A percentile compares a stretch with the other conserved stretches of the same genome.
Evolutionary conservation across 495 filamentous ascomycete species (phyloP).

Genomic region (Parathielavia appendiculata): DNA sequence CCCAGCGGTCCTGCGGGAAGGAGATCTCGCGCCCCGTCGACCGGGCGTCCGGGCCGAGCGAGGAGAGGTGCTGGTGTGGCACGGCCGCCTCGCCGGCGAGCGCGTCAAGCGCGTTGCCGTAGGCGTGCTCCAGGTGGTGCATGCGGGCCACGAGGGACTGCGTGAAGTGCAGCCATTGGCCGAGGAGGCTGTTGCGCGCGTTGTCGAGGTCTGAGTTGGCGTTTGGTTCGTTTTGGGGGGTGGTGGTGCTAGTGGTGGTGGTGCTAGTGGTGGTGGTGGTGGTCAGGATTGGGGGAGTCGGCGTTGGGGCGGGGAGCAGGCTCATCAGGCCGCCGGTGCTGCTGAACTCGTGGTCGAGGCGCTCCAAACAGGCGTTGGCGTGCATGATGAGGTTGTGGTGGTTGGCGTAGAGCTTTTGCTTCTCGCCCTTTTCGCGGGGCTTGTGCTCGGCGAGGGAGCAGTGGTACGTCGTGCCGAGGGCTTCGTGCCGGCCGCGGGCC

Average conservation of each 20-base stretch:
- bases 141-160: slow-evolving; percentile 44
- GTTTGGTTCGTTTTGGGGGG: too few relatives aligned
- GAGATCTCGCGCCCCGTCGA: slow-evolving; percentile 35
- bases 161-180: slow-evolving; percentile 46
- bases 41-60: slow-evolving; percentile 35
- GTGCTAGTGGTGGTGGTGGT: not conserved
- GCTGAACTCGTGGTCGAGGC: slow-evolving; percentile 50
- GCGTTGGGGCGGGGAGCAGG: slow-evolving; percentile 40
- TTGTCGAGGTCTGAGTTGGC: slow-evolving; percentile 26
- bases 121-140: slow-evolving; percentile 47
- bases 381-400: slow-evolving; percentile 48
- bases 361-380: slow-evolving; percentile 49
- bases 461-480: slow-evolving; percentile 36
- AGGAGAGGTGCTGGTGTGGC: slow-evolving; percentile 36
- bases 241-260: slow-evolving; percentile 5
- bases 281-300: slow-evolving; percentile 9
- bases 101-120: slow-evolving; percentile 44
- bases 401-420: slow-evolving; percentile 37
- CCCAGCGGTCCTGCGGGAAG: slow-evolving; percentile 48
- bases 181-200: slow-evolving; percentile 41
- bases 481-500: slow-evolving; percentile 37
- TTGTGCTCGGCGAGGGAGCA: slow-evolving; percentile 34
- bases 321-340: slow-evolving; percentile 47
- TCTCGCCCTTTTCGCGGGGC: slow-evolving; percentile 16
- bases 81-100: slow-evolving; percentile 46